phyloP scores from a whole-genome alignment of 257 asterid species.

The Nicotiana otophora region DNA sequence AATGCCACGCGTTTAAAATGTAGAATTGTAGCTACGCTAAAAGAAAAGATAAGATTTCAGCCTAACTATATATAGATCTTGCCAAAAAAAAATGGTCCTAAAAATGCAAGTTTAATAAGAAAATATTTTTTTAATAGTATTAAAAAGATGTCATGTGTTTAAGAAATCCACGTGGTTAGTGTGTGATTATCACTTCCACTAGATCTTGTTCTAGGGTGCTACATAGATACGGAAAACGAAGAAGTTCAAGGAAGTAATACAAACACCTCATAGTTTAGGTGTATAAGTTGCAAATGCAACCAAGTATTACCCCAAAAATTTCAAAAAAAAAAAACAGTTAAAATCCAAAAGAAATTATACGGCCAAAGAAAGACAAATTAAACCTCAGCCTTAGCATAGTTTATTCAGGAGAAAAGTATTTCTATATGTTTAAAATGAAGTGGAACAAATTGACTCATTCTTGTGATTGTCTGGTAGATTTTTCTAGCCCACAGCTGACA shows the following conservation, averaged over 20 bases:
- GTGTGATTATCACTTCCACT: not conserved
- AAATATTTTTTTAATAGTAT: not conserved
- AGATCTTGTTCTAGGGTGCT: not conserved
- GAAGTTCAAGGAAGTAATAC: not conserved
- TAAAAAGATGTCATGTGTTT: not conserved
- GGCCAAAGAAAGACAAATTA: not conserved
- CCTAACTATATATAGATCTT: no score
- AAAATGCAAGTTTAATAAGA: not conserved
- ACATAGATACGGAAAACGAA: no score
- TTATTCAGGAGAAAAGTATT: constrained; percentile 5
- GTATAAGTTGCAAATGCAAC: not conserved
- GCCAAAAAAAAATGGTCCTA: no score
- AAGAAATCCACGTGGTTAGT: not conserved
- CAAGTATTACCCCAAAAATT: not conserved
- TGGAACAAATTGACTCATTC: not conserved
- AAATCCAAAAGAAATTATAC: not conserved
- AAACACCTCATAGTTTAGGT: not conserved
- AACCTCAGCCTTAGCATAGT: not conserved
- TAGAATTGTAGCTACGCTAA: no score
- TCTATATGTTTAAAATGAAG: not conserved
- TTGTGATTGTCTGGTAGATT: not conserved
- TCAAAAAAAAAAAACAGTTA: not conserved
- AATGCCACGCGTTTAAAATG: no score
- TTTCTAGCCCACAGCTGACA: not conserved
- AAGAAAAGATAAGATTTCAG: no score